Evolutionary conservation across 768 basidiomycete species (phyloP).

Genomic region (Agaricus blazei): DNA sequence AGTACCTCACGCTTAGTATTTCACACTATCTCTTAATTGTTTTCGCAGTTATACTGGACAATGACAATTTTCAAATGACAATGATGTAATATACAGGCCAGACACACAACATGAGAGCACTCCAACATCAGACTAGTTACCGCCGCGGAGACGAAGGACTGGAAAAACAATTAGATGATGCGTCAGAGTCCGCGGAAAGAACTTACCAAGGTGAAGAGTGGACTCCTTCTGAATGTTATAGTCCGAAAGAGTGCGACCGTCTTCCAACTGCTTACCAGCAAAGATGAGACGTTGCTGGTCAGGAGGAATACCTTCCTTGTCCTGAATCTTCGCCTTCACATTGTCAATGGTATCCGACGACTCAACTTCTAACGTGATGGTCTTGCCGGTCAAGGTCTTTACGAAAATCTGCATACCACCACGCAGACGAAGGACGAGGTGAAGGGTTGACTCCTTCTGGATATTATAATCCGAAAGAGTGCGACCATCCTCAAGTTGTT

Average conservation of each 20-base stretch:
- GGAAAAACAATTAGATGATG: neutral
- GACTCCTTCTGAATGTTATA: slow-evolving; percentile 76
- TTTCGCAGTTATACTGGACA: neutral
- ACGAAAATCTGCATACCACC: slow-evolving; percentile 73
- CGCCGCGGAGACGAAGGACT: slow-evolving; percentile 81
- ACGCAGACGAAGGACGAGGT: slow-evolving; percentile 68
- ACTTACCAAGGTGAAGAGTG: slow-evolving; percentile 53
- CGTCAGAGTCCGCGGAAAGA: neutral
- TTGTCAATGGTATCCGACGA: slow-evolving; percentile 75
- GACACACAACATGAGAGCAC: neutral
- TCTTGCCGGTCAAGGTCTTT: slow-evolving; percentile 71
- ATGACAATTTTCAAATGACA: neutral
- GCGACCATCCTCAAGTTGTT: slow-evolving; percentile 92
- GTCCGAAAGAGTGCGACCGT: slow-evolving; percentile 72
- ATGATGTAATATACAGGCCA: neutral
- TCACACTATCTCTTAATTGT: neutral
- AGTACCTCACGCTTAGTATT: neutral
- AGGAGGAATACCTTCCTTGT: slow-evolving; percentile 77
- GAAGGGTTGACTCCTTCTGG: slow-evolving; percentile 76
- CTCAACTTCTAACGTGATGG: slow-evolving; percentile 72
- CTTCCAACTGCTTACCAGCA: slow-evolving; percentile 76
- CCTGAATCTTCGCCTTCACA: slow-evolving; percentile 74
- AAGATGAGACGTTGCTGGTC: slow-evolving; percentile 80
- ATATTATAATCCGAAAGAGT: slow-evolving; percentile 84
- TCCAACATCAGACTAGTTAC: slow-evolving; percentile 25